phyloP scores from a whole-genome alignment of 768 basidiomycete genomes.

The Kwoniella dendrophila region DNA sequence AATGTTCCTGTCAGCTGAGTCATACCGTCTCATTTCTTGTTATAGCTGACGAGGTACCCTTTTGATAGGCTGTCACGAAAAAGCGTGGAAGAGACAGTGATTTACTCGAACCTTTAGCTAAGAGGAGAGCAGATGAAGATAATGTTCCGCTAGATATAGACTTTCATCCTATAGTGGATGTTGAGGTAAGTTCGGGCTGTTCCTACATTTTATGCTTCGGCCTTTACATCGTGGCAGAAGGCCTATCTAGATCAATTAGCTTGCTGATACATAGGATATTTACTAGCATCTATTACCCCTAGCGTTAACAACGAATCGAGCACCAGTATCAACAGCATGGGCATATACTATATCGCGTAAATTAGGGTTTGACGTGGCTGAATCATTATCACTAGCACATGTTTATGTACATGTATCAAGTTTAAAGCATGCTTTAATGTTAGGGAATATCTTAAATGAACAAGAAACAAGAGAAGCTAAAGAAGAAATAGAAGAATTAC shows the following conservation, averaged over 20 bases:
- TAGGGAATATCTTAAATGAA: constrained; percentile 71
- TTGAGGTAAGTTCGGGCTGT: constrained; percentile 32
- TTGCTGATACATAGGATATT: background rate
- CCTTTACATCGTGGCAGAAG: too few relatives aligned
- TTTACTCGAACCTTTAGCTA: constrained; percentile 38
- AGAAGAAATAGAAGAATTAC: constrained; percentile 57
- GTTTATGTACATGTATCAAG: constrained; percentile 94
- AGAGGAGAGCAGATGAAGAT: constrained; percentile 10
- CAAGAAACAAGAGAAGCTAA: constrained; percentile 65
- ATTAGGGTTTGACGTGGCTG: constrained; percentile 81
- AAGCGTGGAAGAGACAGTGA: constrained; percentile 45
- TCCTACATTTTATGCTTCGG: too few relatives aligned
- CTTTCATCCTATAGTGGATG: constrained; percentile 34
- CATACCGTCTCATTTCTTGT: background rate
- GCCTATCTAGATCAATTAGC: background rate
- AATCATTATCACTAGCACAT: constrained; percentile 89
- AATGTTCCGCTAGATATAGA: constrained; percentile 28
- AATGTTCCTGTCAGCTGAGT: too few relatives aligned
- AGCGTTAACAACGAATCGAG: constrained; percentile 76
- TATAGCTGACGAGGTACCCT: background rate
- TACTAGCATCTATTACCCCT: constrained; percentile 61
- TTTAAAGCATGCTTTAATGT: constrained; percentile 75
- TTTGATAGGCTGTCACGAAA: constrained; percentile 29
- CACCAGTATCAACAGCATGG: constrained; percentile 95
- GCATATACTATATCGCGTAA: constrained; percentile 80